Evolutionary conservation across 208 protist species (phyloP), one percentile per base, ranked within the genome.

Genomic region (Leptomonas seymouri): DNA sequence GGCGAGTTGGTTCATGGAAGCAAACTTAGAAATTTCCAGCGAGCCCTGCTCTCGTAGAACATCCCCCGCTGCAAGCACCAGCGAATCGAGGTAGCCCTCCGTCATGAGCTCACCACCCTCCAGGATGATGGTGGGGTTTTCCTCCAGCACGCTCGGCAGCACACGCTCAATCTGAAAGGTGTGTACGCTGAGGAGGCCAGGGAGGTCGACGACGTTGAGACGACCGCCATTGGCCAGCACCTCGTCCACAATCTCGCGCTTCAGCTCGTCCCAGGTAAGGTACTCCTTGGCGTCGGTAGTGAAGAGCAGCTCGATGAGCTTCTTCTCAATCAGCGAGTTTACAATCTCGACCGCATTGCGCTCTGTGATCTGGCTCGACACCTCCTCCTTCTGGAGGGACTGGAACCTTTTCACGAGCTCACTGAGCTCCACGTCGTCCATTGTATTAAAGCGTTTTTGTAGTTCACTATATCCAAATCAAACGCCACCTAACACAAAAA

Each of bases 251-350:
- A 94, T 82, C 53, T 94, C 85, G 45, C 86, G 82, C 44, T 82
- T 80, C 23, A 94, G 78, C 64, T 91, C 80, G 54, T 94, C 82
- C 83, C 89, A 91, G 16, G 89, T 94, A 39, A 94, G 71, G 62
- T 91, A 94, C 74, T 94, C 85, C 69, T 94, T 94, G 16, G 82
- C 89, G 51, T 94, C 89, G 5, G 84, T 79, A 9, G 89, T 94
- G 74, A 85, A 94, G 21, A 94, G 63, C 5, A 94, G 72, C 34
- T 94, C 89, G 12, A 94, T 63, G 20, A 94, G 51, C 55, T 89
- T 86, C 50, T 84, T 82, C 58, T 86, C 72, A n/a, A 87, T 48
- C 3, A 94, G 60, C 27, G 80, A 67, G 66, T 91, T 94, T 14
- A 89, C 81, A 41, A 94, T 94, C 69, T 94, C 89, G 4, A 94